Base-by-base conservation (phyloP, 1,284 basidiomycete genomes). In the Gymnopus androsaceus region DNA sequence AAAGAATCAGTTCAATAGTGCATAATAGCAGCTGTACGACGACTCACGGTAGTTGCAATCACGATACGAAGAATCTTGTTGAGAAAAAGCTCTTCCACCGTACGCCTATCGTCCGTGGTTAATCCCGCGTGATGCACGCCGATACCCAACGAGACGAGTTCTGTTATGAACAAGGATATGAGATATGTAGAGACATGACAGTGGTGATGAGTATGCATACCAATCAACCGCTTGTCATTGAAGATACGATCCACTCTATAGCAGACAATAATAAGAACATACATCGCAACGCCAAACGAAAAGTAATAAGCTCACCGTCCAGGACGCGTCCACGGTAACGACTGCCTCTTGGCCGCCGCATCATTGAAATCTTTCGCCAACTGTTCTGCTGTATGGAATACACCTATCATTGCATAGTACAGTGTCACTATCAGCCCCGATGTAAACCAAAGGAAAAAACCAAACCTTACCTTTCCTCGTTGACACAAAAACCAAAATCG, bases 81-180 rank as follows among this genome's bases (percentile, higher is more conserved):
- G 19, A 88, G 63, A 64, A 86, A 96, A 3, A 91, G 70, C 17
- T 83, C 78, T 69, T 96, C 94, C 1, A 84, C 84, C 1, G 77
- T 67, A 56, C 80, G 80, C 42, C 92, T 82, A 63, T 95, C 94
- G 25, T 84, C 81, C 23, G 82, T 69, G n/a, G 75, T 80, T 56
- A 95, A 72, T 1, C 94, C 94, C 12, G 94, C 94, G 64, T 96
- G 93, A 66, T 96, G 94, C 7, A 92, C 82, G 7, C 91, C 92
- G 48, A 96, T 84, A 1, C 94, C 93, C 51, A 71, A 70, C 0
- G 73, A 66, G 15, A 80, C 84, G 25, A 90, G 74, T 53, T 80
- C 88, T 90, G 52, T 50, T 36, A 36, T 41, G n/a, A 28, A 25
- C 19, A 25, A 37, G 15, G 19, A 19, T 51, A 37, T n/a, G n/a